Evolutionary conservation across 352 stramenopile genomes (phyloP).

Genomic region (Ochromonadaceae sp.): DNA sequence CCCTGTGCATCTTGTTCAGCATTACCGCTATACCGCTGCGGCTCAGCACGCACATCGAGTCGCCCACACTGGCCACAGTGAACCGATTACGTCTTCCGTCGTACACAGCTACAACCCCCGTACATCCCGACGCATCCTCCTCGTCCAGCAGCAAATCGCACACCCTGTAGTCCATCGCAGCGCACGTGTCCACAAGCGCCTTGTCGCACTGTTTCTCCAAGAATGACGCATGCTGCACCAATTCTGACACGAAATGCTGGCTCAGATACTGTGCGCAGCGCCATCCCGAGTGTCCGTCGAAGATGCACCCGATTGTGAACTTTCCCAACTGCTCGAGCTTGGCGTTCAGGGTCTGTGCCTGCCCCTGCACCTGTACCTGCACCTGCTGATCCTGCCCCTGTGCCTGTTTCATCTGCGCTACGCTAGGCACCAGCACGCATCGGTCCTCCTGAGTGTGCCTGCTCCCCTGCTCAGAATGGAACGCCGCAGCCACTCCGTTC

Average conservation of each 20-base stretch:
- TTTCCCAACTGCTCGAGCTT: neutral
- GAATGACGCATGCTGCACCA: neutral
- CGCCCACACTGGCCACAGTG: conserved; percentile 56
- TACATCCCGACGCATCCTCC: neutral
- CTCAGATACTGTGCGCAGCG: conserved; percentile 1
- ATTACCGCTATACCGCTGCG: conserved; percentile 37
- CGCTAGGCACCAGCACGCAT: neutral
- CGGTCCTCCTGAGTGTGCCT: neutral
- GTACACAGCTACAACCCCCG: neutral
- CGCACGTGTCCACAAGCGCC: neutral
- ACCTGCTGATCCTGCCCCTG: neutral
- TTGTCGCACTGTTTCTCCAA: neutral
- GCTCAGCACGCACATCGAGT: conserved; percentile 71
- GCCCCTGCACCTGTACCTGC: too few relatives aligned
- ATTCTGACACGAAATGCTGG: neutral
- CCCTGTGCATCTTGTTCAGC: conserved; percentile 40
- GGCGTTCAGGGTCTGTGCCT: neutral
- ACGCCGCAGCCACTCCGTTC: neutral
- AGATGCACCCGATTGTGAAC: neutral
- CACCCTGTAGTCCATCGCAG: neutral
- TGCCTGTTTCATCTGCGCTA: neutral
- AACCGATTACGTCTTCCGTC: conserved; percentile 16
- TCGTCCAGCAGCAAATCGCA: neutral
- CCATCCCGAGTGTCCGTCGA: conserved; percentile 11
- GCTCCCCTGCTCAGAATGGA: neutral